Conservation (phyloP, 164 flowering plant genomes). For the Chimonanthus praecox region DNA sequence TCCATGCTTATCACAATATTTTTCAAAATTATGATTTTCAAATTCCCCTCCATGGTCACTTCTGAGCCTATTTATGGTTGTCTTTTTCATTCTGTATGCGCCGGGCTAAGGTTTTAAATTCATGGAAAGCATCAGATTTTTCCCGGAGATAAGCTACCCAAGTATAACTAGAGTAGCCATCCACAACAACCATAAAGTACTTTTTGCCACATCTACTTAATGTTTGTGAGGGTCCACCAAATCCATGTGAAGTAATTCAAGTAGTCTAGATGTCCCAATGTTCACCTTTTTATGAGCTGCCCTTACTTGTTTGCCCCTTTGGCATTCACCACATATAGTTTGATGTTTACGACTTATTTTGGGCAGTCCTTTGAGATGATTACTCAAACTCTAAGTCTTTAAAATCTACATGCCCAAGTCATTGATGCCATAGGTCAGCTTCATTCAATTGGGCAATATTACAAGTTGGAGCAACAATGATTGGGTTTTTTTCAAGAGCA, state of each 20-base stretch:
- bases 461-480: too few relatives aligned
- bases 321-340: not conserved
- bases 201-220: not conserved
- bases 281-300: not conserved
- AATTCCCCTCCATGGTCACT: not conserved
- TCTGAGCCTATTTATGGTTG: not conserved
- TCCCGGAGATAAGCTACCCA: not conserved
- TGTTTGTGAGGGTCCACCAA: not conserved
- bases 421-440: not conserved
- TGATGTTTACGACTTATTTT: not conserved
- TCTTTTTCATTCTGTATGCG: not conserved
- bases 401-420: not conserved
- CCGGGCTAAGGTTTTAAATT: not conserved
- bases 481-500: too few relatives aligned
- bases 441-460: too few relatives aligned
- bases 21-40: not conserved
- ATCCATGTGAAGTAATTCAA: not conserved
- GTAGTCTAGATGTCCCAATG: not conserved
- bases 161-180: slow-evolving; percentile 5
- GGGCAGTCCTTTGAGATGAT: not conserved
- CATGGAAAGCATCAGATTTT: not conserved
- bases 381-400: not conserved
- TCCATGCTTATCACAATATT: not conserved
- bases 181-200: slow-evolving; percentile 8
- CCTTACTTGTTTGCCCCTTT: not conserved